These are phyloP conservation scores for Stephania yunnanensis DNA, from an alignment of 164 flowering plant species.

Conservation along the genomic window DNA sequence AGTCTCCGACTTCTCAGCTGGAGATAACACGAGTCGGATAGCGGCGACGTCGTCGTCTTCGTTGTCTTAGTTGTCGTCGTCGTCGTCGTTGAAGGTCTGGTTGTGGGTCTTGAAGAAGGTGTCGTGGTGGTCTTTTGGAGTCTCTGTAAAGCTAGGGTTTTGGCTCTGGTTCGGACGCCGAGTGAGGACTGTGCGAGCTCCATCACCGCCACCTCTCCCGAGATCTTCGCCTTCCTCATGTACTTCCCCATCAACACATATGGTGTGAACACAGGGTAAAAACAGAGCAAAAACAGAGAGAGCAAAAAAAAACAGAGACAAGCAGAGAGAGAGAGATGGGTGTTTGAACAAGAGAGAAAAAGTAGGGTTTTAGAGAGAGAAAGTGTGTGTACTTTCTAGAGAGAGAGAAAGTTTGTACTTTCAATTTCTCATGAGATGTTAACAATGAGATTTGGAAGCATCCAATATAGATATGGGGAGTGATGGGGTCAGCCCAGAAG, in stretches of 20 bases:
- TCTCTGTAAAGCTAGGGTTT: constrained; percentile 63
- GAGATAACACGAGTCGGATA: constrained; percentile 42
- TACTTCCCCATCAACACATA: constrained; percentile 55
- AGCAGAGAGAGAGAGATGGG: not conserved
- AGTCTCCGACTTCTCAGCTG: constrained; percentile 78
- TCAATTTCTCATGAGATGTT: constrained; percentile 6
- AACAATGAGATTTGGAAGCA: not conserved
- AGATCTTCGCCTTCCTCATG: constrained; percentile 61
- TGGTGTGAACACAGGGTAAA: too few relatives aligned
- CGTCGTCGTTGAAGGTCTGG: constrained; percentile 12
- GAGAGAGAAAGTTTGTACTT: constrained; percentile 5
- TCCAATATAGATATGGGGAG: not conserved
- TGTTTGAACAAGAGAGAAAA: constrained; percentile 4
- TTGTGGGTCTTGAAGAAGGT: constrained; percentile 10
- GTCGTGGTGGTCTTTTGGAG: constrained; percentile 20
- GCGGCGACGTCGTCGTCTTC: not conserved
- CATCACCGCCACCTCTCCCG: constrained; percentile 52
- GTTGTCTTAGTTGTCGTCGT: constrained; percentile 6
- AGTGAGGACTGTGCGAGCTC: constrained; percentile 45
- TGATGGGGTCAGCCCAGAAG: too few relatives aligned
- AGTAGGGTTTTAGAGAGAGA: constrained; percentile 12
- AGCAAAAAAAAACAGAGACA: constrained; percentile 3
- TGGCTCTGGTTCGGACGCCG: constrained; percentile 77
- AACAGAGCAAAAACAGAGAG: not conserved
- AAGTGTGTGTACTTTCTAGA: not conserved